Evolutionary conservation across 2,329 filamentous ascomycete genomes (phyloP), one percentile per base, ranked within the genome.

Genomic region (Penicillium sp.): DNA sequence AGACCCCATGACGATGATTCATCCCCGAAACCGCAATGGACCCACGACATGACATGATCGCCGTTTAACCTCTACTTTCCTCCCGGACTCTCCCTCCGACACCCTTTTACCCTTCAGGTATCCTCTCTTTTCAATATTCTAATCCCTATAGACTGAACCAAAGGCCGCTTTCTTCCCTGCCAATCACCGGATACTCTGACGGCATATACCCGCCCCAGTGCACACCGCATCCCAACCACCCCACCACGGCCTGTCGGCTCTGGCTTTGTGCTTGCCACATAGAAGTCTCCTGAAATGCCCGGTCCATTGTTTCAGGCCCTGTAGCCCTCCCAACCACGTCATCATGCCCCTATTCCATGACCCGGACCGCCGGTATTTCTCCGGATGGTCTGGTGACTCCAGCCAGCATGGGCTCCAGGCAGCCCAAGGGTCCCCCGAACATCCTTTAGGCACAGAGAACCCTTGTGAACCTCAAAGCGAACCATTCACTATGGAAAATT

Each of bases 301-400:
- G 46, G 37, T 19, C 53, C 43, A 43, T 39, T 26, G 50, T 55
- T 58, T 55, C 51, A 51, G 56, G 42, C 56, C 58, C 59, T 57
- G 57, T 61, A 60, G 52, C 52, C 49, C 53, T 39, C 50, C 56
- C 52, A 44, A 54, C 22, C 54, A 58, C 57, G 63, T 68, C 62
- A 71, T 52, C 49, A 74, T 74, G 71, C 71, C 71, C 52, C 69
- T 73, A 37, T 72, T 74, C 54, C 69, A 68, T 51, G 67, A 72
- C 56, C 67, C 69, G 11, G 67, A 76, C 66, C 68, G 64, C 59
- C 68, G 68, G 57, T 66, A 61, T 53, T 64, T 67, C 48, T 61
- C 65, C 54, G 57, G 55, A 49, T 66, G 66, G 69, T 68, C 67
- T 37, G 63, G 65, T 58, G 63, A 65, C 55, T 59, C 59, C 33